Evolutionary conservation across 148 eudicot genomes (phyloP).

Genomic region (Fallopia convolvulus): DNA sequence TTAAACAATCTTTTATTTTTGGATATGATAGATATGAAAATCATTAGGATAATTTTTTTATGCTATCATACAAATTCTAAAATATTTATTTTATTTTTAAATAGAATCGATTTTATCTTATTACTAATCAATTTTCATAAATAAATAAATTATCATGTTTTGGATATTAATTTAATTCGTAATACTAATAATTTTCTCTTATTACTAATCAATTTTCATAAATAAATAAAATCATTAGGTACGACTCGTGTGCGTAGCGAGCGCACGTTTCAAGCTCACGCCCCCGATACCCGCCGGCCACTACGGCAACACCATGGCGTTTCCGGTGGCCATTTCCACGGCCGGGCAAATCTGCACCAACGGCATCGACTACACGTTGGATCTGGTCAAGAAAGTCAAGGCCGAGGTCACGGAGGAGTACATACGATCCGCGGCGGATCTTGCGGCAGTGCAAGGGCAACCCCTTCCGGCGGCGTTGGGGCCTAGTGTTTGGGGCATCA

Average conservation of each 20-base stretch:
- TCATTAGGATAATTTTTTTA: too few species aligned
- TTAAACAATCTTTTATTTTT: too few species aligned
- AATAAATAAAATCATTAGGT: too few species aligned
- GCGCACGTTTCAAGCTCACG: conserved; percentile 8
- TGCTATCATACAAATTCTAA: too few species aligned
- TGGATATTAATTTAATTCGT: too few species aligned
- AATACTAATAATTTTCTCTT: too few species aligned
- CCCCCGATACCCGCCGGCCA: conserved; percentile 14
- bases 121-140: too few species aligned
- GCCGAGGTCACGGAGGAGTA: conserved; percentile 16
- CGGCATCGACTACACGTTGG: conserved; percentile 18
- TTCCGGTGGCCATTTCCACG: conserved; percentile 8
- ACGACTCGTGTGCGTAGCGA: not conserved
- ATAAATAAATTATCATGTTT: too few species aligned
- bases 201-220: too few species aligned
- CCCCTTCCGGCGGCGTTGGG: not conserved
- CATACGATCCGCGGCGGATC: conserved; percentile 9
- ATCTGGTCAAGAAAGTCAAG: conserved; percentile 18
- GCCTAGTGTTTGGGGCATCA: not conserved
- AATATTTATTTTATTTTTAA: too few species aligned
- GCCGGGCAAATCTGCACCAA: conserved; percentile 4
- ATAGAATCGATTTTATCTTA: too few species aligned
- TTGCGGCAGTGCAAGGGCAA: conserved; percentile 2
- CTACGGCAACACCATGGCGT: conserved; percentile 19
- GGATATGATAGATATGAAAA: too few species aligned